These are phyloP conservation scores for Trichoderma brevicompactum DNA, from an alignment of 2,329 filamentous ascomycete species.

Conservation along the genomic window DNA sequence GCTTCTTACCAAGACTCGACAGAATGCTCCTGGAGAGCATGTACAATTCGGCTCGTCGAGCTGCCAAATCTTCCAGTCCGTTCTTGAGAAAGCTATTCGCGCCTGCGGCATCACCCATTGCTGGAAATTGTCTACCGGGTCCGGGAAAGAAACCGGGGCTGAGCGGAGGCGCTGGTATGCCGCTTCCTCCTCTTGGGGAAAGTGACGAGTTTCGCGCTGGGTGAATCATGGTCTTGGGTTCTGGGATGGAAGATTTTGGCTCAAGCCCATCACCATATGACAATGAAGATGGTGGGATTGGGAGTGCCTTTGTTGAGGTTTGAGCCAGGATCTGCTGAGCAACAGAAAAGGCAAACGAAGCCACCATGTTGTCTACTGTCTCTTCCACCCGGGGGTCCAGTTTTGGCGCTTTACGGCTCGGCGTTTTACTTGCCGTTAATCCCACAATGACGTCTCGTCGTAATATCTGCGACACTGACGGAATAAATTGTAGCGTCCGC, in stretches of 20 bases:
- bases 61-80: conserved; percentile 81
- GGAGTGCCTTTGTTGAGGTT: conserved; percentile 70
- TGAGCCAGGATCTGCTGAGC: conserved; percentile 77
- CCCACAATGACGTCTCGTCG: conserved; percentile 75
- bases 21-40: conserved; percentile 79
- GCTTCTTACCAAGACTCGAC: conserved; percentile 70
- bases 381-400: conserved; percentile 50
- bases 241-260: conserved; percentile 65
- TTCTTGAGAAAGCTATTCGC: conserved; percentile 57
- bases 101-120: conserved; percentile 45
- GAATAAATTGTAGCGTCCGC: conserved; percentile 81
- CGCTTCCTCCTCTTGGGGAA: conserved; percentile 39
- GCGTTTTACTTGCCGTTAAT: conserved; percentile 50
- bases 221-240: conserved; percentile 73
- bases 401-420: conserved; percentile 34
- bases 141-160: conserved; percentile 61
- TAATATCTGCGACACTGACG: conserved; percentile 77
- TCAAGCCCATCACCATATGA: conserved; percentile 55
- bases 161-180: conserved; percentile 43
- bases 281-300: conserved; percentile 65
- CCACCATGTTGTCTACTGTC: conserved; percentile 73
- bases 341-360: conserved; percentile 77
- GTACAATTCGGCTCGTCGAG: conserved; percentile 80
- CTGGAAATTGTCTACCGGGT: conserved; percentile 46
- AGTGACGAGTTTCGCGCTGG: conserved; percentile 68